Percentiles rank a stretch among this genome's conserved stretches.
Conservation (phyloP, 2,329 filamentous ascomycete species). For the Simplicillium sp. region DNA sequence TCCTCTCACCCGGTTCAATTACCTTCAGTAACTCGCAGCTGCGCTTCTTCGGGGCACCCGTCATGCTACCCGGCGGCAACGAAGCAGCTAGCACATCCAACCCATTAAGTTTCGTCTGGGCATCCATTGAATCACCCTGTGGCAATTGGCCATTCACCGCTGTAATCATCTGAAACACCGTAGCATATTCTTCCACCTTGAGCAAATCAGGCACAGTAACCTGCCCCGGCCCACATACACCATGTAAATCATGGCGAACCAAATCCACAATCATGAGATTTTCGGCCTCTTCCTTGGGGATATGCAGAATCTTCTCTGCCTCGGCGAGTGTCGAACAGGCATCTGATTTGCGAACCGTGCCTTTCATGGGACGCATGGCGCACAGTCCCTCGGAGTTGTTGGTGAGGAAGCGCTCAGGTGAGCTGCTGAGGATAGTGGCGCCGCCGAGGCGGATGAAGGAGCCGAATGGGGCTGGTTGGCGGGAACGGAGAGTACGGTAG, state of each 20-base stretch:
- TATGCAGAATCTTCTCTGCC: conserved; percentile 63
- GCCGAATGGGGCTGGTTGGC: conserved; percentile 77
- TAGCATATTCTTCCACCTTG: conserved; percentile 82
- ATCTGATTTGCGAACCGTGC: conserved; percentile 74
- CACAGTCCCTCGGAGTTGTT: conserved; percentile 43
- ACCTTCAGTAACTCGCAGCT: conserved; percentile 72
- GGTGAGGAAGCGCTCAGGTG: conserved; percentile 80
- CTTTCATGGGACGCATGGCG: conserved; percentile 91
- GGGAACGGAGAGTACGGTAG: conserved; percentile 58
- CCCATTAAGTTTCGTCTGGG: conserved; percentile 27
- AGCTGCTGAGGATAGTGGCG: conserved; percentile 69
- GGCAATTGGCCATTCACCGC: conserved; percentile 66
- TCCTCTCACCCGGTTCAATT: conserved; percentile 58
- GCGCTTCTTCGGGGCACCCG: conserved; percentile 87
- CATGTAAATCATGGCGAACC: conserved; percentile 86
- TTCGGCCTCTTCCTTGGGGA: conserved; percentile 86
- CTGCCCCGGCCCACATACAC: conserved; percentile 65
- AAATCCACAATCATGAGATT: conserved; percentile 98
- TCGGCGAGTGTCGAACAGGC: conserved; percentile 57
- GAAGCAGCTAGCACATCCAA: conserved; percentile 68
- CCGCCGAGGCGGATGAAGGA: conserved; percentile 66
- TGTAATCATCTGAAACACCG: conserved; percentile 85
- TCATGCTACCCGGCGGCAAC: conserved; percentile 91
- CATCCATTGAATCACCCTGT: neutral
- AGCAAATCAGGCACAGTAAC: conserved; percentile 72